Percentiles rank a stretch among this genome's conserved stretches.
Conservation (phyloP, 805 yeast species). For the Saccharomycopsis oosterbeekiorum region DNA sequence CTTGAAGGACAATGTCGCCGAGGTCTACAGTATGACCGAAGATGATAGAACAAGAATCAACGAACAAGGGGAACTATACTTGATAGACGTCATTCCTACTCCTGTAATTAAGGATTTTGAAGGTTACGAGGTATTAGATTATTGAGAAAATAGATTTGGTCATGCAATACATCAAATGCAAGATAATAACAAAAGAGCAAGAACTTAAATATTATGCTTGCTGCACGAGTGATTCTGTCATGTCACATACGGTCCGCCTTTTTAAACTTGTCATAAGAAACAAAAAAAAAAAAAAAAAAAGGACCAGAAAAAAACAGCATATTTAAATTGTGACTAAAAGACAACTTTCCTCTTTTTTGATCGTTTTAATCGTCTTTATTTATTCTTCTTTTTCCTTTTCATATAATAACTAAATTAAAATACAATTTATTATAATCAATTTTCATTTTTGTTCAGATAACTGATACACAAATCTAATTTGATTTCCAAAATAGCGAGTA, state of each 20-base stretch:
- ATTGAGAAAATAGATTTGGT: slow-evolving; percentile 22
- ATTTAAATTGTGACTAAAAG: not conserved
- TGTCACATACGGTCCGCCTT: not conserved
- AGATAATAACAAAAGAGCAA: not conserved
- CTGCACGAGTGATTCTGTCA: not conserved
- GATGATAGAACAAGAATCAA: slow-evolving; percentile 82
- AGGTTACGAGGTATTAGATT: slow-evolving; percentile 47
- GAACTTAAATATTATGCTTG: not conserved
- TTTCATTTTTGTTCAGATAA: no score
- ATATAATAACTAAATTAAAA: no score
- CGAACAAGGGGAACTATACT: slow-evolving; percentile 77
- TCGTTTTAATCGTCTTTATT: not conserved
- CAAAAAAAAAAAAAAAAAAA: not conserved
- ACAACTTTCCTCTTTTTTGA: not conserved
- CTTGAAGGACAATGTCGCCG: slow-evolving; percentile 52
- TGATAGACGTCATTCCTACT: slow-evolving; percentile 63
- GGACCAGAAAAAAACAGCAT: not conserved
- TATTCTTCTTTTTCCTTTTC: not conserved
- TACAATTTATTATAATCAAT: no score
- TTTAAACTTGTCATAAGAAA: not conserved
- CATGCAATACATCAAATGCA: not conserved
- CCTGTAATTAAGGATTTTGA: slow-evolving; percentile 63
- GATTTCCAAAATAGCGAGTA: not conserved
- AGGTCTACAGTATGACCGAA: slow-evolving; percentile 74
- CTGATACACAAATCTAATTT: not conserved